These are phyloP conservation scores for Ramichloridium luteum DNA, from an alignment of 2,329 filamentous ascomycete species.

Conservation along the genomic window DNA sequence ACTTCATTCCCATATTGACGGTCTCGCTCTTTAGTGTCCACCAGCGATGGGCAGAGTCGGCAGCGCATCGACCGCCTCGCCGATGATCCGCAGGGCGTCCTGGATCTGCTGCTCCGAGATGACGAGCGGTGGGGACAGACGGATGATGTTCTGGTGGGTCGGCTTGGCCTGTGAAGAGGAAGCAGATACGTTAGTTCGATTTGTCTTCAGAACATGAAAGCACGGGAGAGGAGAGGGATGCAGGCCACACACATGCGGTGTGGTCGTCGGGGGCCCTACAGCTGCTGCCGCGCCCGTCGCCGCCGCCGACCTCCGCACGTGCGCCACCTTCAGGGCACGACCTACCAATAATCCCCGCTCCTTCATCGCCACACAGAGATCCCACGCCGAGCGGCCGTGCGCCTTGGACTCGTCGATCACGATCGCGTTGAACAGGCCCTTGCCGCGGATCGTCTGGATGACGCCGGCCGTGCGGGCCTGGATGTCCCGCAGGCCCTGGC, in stretches of 20 bases:
- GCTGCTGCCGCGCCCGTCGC: too few relatives aligned
- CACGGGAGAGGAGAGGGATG: too few relatives aligned
- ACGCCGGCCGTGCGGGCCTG: slow-evolving; percentile 51
- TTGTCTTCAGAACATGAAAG: too few relatives aligned
- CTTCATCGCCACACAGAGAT: slow-evolving; percentile 91
- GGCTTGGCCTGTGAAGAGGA: slow-evolving; percentile 68
- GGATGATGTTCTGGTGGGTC: slow-evolving; percentile 96
- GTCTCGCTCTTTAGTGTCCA: not conserved
- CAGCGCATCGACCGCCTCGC: slow-evolving; percentile 68
- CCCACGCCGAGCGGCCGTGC: slow-evolving; percentile 81
- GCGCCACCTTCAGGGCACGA: slow-evolving; percentile 30
- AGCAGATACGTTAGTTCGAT: slow-evolving; percentile 48
- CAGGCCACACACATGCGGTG: too few relatives aligned
- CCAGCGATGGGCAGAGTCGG: too few relatives aligned
- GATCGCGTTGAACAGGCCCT: slow-evolving; percentile 88
- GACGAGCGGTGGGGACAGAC: slow-evolving; percentile 88
- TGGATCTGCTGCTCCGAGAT: slow-evolving; percentile 81
- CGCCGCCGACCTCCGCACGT: too few relatives aligned
- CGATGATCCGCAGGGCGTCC: slow-evolving; percentile 65
- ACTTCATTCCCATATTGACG: too few relatives aligned
- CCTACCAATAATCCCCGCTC: slow-evolving; percentile 78
- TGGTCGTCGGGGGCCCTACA: too few relatives aligned
- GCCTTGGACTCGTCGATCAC: slow-evolving; percentile 87
- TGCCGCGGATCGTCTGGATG: slow-evolving; percentile 74
- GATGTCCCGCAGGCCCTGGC: slow-evolving; percentile 62